Percentiles rank a stretch among this genome's conserved stretches.
Evolutionary conservation across 2,329 filamentous ascomycete genomes (phyloP).

Genomic region (Nannizzia gypsea): DNA sequence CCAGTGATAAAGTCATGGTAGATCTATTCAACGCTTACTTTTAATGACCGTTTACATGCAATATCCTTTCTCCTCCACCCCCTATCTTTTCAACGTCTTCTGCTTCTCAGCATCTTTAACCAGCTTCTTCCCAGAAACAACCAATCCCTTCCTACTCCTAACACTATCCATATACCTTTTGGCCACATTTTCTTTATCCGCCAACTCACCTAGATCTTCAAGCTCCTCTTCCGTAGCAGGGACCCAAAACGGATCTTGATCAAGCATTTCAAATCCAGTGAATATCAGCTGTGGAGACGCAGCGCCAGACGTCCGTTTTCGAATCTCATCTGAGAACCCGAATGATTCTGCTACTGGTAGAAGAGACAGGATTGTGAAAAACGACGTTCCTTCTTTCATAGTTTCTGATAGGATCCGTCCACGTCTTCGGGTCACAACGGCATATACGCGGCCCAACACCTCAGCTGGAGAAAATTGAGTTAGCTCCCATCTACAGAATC

Average conservation of each 20-base stretch:
- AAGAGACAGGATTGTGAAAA: slow-evolving; percentile 83
- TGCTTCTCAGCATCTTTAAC: slow-evolving; percentile 88
- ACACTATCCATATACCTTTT: slow-evolving; percentile 93
- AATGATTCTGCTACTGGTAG: slow-evolving; percentile 92
- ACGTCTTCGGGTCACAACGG: slow-evolving; percentile 87
- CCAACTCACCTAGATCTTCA: slow-evolving; percentile 88
- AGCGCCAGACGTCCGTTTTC: slow-evolving; percentile 81
- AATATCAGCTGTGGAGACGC: slow-evolving; percentile 91
- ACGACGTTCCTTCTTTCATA: slow-evolving; percentile 89
- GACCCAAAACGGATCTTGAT: slow-evolving; percentile 97
- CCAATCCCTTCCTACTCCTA: slow-evolving; percentile 70
- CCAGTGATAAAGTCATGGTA: neutral
- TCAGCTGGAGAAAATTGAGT: slow-evolving; percentile 47
- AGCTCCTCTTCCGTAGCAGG: slow-evolving; percentile 92
- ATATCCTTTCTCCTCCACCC: slow-evolving; percentile 6
- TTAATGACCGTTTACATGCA: neutral
- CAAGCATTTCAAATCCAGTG: slow-evolving; percentile 79
- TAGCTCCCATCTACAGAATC: slow-evolving; percentile 8
- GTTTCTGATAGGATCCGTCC: slow-evolving; percentile 81
- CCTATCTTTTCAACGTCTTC: slow-evolving; percentile 53
- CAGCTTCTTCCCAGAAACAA: slow-evolving; percentile 63
- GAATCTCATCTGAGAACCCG: slow-evolving; percentile 91
- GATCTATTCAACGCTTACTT: neutral
- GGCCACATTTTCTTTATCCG: slow-evolving; percentile 88
- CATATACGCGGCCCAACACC: slow-evolving; percentile 89